Evolutionary conservation across 768 basidiomycete genomes (phyloP), one percentile per base, ranked within the genome.

Genomic region (Roridomyces roridus): DNA sequence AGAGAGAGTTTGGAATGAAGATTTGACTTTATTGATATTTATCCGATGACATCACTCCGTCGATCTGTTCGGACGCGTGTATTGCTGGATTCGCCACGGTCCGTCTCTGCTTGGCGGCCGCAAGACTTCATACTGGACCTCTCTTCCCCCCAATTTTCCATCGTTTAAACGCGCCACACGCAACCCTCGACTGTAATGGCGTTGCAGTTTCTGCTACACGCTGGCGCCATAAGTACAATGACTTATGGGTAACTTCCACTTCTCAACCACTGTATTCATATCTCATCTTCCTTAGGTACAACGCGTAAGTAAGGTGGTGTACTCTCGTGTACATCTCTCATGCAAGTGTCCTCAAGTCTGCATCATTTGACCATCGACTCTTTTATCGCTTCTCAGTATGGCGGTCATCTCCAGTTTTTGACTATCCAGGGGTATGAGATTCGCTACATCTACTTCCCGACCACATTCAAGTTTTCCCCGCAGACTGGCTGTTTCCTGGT

Each of bases 381-480:
- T 1, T 74, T 70, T 59, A 78, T 86, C 36, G 52, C 56, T 1
- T 51, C 61, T 3, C 84, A 83, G 63, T 82, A 80, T 60, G 88
- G 88, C 2, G 90, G 90, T 0, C 84, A 85, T 61, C 81, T 79
- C 43, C 87, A 88, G 68, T 94, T 83, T 66, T 73, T 94, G 50
- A 94, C 92, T 0, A 89, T 92, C 62, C 85, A 91, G 71, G 89
- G 89, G 91, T 86, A 57, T 18, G 80, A 15, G 14, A 23, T 15
- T 12, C 40, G 29, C 23, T 43, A 51, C 26, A 46, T 39, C 12
- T 23, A 21, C 24, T 14, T 20, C 11, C 6, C 29, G 5, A 2
- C 23, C 28, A 24, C 50, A 17, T 43, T 23, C 46, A n/a, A 34
- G 24, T 40, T 1, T 54, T 14, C n/a, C 20, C 20, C 29, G 2